Percentiles rank a stretch among this genome's conserved stretches.
These are phyloP conservation scores for Sutorius eximius DNA, from an alignment of 1,284 basidiomycete genomes.

Conservation along the genomic window DNA sequence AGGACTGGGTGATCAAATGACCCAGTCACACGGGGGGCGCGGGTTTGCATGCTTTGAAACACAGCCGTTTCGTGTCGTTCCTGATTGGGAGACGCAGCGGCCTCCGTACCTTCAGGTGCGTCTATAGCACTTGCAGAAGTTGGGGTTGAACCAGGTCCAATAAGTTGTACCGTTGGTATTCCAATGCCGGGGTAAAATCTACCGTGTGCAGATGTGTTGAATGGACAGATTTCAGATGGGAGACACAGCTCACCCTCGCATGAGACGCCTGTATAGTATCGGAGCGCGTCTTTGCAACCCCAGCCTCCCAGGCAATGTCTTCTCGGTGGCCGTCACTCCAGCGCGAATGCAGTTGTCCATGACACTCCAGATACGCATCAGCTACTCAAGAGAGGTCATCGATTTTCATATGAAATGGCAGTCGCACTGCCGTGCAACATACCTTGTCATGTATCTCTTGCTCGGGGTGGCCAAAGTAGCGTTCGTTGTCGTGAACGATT, in stretches of 20 bases:
- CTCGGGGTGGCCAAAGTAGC: conserved; percentile 72
- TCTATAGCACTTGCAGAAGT: conserved; percentile 33
- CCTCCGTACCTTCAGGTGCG: conserved; percentile 40
- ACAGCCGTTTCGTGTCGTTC: conserved; percentile 6
- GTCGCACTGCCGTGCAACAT: conserved; percentile 10
- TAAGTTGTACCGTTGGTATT: conserved; percentile 42
- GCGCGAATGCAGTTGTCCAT: conserved; percentile 94
- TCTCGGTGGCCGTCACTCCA: conserved; percentile 80
- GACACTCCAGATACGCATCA: conserved; percentile 82
- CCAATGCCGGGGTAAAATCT: conserved; percentile 68
- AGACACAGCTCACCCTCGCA: conserved; percentile 65
- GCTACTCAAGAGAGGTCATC: conserved; percentile 36
- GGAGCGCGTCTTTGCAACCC: conserved; percentile 78
- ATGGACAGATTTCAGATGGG: neutral
- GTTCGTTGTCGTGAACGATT: conserved; percentile 95
- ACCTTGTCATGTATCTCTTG: conserved; percentile 79
- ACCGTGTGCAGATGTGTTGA: neutral
- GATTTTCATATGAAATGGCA: neutral
- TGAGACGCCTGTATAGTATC: conserved; percentile 82
- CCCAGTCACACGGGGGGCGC: conserved; percentile 64
- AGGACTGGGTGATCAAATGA: conserved; percentile 81
- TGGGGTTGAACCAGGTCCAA: conserved; percentile 42
- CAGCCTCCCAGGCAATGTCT: conserved; percentile 83
- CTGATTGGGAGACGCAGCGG: conserved; percentile 2
- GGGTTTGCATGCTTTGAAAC: conserved; percentile 16